A percentile compares a stretch with the other conserved stretches of the same genome.
phyloP scores from a whole-genome alignment of 306 rosid genomes.

The Quillaja saponaria region DNA sequence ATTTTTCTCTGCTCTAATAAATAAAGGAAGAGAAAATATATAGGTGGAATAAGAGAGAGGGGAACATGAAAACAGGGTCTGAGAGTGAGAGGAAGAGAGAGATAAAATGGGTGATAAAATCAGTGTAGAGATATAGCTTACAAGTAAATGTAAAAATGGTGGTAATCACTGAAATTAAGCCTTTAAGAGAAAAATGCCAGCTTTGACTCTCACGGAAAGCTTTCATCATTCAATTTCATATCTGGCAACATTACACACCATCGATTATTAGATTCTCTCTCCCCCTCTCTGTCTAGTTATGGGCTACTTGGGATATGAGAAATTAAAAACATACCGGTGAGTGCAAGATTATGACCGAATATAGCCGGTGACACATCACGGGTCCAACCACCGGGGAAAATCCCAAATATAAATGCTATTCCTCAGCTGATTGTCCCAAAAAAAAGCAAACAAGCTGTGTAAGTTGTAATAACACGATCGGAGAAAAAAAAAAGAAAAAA shows the following conservation, averaged over 20 bases:
- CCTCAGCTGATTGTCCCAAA: conserved; percentile 33
- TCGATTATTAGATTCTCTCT: conserved; percentile 52
- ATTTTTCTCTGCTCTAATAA: conserved; percentile 32
- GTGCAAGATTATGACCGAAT: conserved; percentile 33
- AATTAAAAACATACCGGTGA: conserved; percentile 33
- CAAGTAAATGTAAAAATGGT: conserved; percentile 29
- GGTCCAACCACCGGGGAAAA: conserved; percentile 48
- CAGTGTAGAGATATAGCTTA: conserved; percentile 14
- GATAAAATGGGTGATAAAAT: conserved; percentile 36
- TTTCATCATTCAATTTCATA: conserved; percentile 73
- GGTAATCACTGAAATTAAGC: conserved; percentile 1
- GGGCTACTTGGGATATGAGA: conserved; percentile 19
- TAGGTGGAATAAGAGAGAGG: neutral
- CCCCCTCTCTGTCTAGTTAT: conserved; percentile 37
- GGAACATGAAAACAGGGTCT: neutral
- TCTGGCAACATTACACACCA: conserved; percentile 67
- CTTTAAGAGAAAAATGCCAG: conserved; percentile 48
- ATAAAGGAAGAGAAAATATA: conserved; percentile 29
- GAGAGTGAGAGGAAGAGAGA: conserved; percentile 19
- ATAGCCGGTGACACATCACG: conserved; percentile 58
- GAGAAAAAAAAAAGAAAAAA: too few relatives aligned
- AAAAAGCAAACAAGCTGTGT: conserved; percentile 19
- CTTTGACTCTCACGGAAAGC: conserved; percentile 70
- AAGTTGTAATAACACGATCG: too few relatives aligned
- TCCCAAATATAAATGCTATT: neutral